phyloP scores from a whole-genome alignment of 768 basidiomycete species.

The Tremella mesenterica region DNA sequence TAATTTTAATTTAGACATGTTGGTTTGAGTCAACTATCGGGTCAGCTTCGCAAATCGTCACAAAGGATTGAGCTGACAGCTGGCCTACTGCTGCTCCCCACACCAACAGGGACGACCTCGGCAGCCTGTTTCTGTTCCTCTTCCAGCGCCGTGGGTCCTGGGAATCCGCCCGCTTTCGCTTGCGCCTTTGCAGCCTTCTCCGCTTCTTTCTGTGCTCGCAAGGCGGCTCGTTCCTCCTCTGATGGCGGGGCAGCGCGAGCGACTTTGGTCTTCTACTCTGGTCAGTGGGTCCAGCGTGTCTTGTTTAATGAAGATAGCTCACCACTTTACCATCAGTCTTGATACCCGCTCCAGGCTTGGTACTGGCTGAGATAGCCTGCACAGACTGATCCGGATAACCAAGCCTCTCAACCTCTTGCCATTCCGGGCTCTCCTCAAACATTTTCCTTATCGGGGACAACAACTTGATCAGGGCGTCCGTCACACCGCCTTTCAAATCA shows the following conservation, averaged over 20 bases:
- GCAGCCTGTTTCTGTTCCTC: conserved; percentile 11
- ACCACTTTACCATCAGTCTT: conserved; percentile 29
- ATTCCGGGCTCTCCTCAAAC: conserved; percentile 69
- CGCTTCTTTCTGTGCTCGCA: conserved; percentile 30
- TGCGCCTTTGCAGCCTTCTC: conserved; percentile 39
- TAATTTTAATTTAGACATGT: conserved; percentile 52
- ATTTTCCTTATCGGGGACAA: conserved; percentile 71
- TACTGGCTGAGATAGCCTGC: conserved; percentile 10
- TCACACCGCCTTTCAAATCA: conserved; percentile 74
- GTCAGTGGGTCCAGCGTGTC: background rate
- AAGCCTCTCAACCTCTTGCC: conserved; percentile 62
- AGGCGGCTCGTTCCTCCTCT: conserved; percentile 36
- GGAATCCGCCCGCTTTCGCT: conserved; percentile 18
- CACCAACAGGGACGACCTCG: conserved; percentile 15
- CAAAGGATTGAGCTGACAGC: background rate
- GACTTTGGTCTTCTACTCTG: conserved; percentile 20
- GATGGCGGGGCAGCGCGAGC: conserved; percentile 26
- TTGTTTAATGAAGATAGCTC: background rate
- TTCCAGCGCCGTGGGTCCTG: background rate
- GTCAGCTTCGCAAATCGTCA: background rate
- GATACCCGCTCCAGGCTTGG: conserved; percentile 15
- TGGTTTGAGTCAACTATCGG: conserved; percentile 17
- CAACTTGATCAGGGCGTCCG: conserved; percentile 62
- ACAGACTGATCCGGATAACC: conserved; percentile 61
- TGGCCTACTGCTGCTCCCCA: conserved; percentile 10